A percentile compares a stretch with the other conserved stretches of the same genome.
Evolutionary conservation across 2,329 filamentous ascomycete species (phyloP).

Genomic region (Malbranchea zuffiana): DNA sequence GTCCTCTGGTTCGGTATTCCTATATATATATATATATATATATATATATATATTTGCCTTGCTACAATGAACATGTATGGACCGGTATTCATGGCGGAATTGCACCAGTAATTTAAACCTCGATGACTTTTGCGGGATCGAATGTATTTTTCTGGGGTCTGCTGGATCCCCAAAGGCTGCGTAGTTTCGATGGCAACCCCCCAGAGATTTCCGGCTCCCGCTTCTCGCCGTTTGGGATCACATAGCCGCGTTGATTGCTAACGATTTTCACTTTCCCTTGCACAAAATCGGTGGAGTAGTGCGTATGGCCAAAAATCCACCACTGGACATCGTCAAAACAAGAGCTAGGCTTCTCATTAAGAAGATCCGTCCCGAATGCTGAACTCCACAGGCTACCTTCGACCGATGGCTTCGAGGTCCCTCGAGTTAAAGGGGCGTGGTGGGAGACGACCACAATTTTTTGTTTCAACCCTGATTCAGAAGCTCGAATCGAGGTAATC

Average conservation of each 20-base stretch:
- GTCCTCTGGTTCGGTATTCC: too few species aligned
- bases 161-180: not conserved
- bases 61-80: too few species aligned
- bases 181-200: constrained; percentile 15
- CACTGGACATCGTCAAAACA: constrained; percentile 9
- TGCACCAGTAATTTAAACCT: constrained; percentile 11
- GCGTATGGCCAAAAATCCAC: constrained; percentile 40
- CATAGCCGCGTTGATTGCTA: constrained; percentile 38
- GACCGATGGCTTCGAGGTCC: constrained; percentile 40
- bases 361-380: constrained; percentile 30
- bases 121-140: constrained; percentile 2
- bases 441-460: constrained; percentile 43
- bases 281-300: constrained; percentile 34
- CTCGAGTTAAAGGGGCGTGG: constrained; percentile 42
- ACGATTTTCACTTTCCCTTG: constrained; percentile 27
- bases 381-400: constrained; percentile 37
- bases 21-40: too few species aligned
- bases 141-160: constrained; percentile 5
- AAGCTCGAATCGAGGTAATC: constrained; percentile 17
- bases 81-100: too few species aligned
- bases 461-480: not conserved
- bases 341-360: not conserved
- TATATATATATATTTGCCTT: too few species aligned
- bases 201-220: constrained; percentile 9
- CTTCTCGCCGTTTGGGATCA: constrained; percentile 19